phyloP scores from a whole-genome alignment of 2,329 filamentous ascomycete genomes.

The Colletotrichum sp. region DNA sequence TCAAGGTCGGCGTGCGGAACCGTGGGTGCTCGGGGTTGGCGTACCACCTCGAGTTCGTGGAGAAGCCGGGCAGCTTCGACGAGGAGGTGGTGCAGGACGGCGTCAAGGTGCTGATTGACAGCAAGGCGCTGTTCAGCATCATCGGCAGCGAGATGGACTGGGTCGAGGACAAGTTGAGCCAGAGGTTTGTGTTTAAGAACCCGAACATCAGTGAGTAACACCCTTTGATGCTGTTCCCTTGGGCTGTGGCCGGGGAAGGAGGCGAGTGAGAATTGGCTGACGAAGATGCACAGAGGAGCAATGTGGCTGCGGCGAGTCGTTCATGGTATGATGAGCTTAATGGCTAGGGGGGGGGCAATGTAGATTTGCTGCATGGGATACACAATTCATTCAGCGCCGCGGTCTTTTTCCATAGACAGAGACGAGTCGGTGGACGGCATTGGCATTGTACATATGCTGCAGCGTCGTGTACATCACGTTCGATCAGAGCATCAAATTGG shows the following conservation, averaged over 20 bases:
- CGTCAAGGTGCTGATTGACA: conserved; percentile 94
- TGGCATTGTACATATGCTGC: background rate
- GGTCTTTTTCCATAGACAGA: background rate
- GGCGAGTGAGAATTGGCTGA: conserved; percentile 30
- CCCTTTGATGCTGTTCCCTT: background rate
- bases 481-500: background rate
- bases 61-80: conserved; percentile 86
- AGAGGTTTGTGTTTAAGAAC: conserved; percentile 93
- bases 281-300: conserved; percentile 73
- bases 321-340: conserved; percentile 70
- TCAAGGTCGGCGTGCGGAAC: conserved; percentile 93
- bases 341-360: background rate
- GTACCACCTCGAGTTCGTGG: conserved; percentile 94
- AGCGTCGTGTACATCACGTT: conserved; percentile 15
- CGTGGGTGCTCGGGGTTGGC: conserved; percentile 91
- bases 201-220: conserved; percentile 91
- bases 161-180: conserved; percentile 92
- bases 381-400: background rate
- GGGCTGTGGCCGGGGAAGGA: fast-evolving
- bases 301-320: conserved; percentile 96
- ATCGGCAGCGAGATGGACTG: conserved; percentile 99
- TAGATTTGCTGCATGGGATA: background rate
- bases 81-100: conserved; percentile 95
- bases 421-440: background rate
- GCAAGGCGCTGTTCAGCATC: conserved; percentile 96